Evolutionary conservation across 192 early-diverging fungal species (phyloP).

Genomic region (Coemansia sp.): DNA sequence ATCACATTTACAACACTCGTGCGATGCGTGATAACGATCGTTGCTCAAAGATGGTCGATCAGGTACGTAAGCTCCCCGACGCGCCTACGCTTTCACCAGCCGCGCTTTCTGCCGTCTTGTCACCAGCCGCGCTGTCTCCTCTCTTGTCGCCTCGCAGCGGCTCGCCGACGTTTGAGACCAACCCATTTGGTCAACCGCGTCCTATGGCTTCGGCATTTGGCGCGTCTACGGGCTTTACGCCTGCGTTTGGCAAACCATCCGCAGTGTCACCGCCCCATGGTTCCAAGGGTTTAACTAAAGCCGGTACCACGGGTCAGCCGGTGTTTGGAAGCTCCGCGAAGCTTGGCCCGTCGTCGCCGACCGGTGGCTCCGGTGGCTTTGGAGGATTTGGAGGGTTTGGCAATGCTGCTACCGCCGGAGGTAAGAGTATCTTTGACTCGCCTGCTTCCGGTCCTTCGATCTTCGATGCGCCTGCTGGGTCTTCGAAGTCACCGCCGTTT

Average conservation of each 20-base stretch:
- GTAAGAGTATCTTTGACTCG: conserved; percentile 35
- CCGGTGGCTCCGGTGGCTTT: conserved; percentile 6
- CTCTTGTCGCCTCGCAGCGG: not conserved
- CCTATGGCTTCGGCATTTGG: conserved; percentile 12
- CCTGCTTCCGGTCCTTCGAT: conserved; percentile 14
- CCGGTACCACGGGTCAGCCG: conserved; percentile 19
- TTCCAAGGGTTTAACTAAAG: not conserved
- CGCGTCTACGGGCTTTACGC: conserved; percentile 1
- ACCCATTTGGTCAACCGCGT: conserved; percentile 7
- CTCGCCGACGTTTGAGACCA: conserved; percentile 1
- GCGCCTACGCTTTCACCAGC: not conserved
- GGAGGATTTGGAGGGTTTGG: conserved; percentile 15
- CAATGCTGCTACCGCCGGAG: not conserved
- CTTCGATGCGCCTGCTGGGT: conserved; percentile 3
- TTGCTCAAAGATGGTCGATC: conserved; percentile 49
- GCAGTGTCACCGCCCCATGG: not conserved
- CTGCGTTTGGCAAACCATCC: conserved; percentile 33
- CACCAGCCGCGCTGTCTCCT: not conserved
- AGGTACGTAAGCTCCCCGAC: conserved; percentile 18
- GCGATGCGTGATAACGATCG: conserved; percentile 45
- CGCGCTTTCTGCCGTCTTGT: not conserved
- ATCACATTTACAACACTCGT: conserved; percentile 61
- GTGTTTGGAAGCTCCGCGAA: conserved; percentile 38
- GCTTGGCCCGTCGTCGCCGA: conserved; percentile 12
- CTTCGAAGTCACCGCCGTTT: conserved; percentile 4